phyloP scores from a whole-genome alignment of 108 stramenopile genomes.

The Aurantiochytrium sp. region DNA sequence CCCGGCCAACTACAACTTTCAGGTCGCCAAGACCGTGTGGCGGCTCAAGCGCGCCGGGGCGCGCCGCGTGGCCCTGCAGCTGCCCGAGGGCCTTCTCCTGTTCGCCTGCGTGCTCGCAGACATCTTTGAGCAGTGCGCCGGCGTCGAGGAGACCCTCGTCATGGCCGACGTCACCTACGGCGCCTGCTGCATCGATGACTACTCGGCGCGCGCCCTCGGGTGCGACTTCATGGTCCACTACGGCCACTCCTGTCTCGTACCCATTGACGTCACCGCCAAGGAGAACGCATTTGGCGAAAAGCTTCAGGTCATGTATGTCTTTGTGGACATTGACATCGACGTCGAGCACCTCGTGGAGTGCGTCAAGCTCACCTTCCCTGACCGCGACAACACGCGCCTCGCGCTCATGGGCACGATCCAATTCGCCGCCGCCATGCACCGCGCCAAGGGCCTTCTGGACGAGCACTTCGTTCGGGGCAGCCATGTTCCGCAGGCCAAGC shows the following conservation, averaged over 20 bases:
- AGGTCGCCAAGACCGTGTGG: slow-evolving; percentile 79
- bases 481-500: slow-evolving; percentile 72
- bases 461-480: background rate
- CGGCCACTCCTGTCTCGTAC: slow-evolving; percentile 95
- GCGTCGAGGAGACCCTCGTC: slow-evolving; percentile 62
- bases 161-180: slow-evolving; percentile 98
- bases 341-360: slow-evolving; percentile 77
- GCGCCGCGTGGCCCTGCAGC: slow-evolving; percentile 78
- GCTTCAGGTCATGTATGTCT: slow-evolving; percentile 86
- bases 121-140: slow-evolving; percentile 72
- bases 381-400: background rate
- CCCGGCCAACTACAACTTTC: slow-evolving; percentile 60
- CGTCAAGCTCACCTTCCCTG: slow-evolving; percentile 39
- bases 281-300: background rate
- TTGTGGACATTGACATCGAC: slow-evolving; percentile 93
- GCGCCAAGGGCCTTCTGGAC: slow-evolving; percentile 58
- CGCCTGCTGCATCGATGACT: slow-evolving; percentile 96
- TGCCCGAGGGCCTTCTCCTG: slow-evolving; percentile 94
- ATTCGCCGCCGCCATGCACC: slow-evolving; percentile 81
- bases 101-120: slow-evolving; percentile 88
- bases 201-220: slow-evolving; percentile 79
- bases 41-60: slow-evolving; percentile 61
- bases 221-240: slow-evolving; percentile 90
- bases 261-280: slow-evolving; percentile 69
- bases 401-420: slow-evolving; percentile 71